Conservation (phyloP, 106 monocot genomes). For the Dendrobium catenatum region DNA sequence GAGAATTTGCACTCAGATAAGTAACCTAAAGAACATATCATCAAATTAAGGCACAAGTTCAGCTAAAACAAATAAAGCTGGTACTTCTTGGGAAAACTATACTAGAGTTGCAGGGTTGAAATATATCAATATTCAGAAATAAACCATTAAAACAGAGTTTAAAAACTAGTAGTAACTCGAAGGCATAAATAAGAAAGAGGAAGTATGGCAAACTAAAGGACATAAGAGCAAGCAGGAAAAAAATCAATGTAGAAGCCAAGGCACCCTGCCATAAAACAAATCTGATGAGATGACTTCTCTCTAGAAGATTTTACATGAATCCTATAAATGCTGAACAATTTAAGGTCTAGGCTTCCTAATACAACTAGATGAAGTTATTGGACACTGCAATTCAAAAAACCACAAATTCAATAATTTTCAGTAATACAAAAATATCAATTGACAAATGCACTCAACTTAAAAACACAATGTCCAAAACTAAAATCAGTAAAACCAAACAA, state of each 20-base stretch:
- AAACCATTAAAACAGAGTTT: not conserved
- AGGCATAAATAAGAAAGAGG: not conserved
- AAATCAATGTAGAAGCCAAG: no score
- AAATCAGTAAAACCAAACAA: not conserved
- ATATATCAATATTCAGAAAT: not conserved
- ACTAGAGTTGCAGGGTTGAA: not conserved
- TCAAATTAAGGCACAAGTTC: no score
- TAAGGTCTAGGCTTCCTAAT: no score
- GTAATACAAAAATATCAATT: not conserved
- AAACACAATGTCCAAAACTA: not conserved
- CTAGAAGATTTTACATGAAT: no score
- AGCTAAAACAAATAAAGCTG: not conserved
- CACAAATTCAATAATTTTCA: no score
- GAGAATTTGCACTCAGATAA: no score
- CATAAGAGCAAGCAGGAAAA: no score
- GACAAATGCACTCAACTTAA: not conserved
- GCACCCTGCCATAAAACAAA: no score
- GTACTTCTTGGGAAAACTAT: not conserved
- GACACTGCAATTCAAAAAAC: not conserved
- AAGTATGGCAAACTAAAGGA: no score
- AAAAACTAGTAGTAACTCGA: not conserved
- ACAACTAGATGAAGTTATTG: not conserved
- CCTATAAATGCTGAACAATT: no score
- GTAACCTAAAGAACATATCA: no score
- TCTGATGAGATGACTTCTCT: no score